A percentile compares a stretch with the other conserved stretches of the same genome.
Conservation (phyloP, 179 eudicot genomes). For the Spergularia azorica region DNA sequence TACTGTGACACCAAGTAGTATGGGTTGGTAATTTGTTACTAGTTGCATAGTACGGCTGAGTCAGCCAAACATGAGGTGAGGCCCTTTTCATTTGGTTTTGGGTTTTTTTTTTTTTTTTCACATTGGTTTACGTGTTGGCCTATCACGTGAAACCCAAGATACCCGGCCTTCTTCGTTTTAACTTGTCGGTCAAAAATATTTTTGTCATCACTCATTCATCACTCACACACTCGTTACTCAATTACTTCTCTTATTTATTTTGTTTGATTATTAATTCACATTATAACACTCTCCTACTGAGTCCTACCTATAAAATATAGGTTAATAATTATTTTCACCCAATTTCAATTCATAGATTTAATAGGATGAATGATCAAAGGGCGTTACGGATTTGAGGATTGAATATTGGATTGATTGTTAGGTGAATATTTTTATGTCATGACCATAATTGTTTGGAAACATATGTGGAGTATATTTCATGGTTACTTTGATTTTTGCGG, state of each 20-base stretch:
- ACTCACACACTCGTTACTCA: not conserved
- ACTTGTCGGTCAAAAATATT: conserved; percentile 45
- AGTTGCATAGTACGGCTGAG: conserved; percentile 16
- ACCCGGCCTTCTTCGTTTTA: conserved; percentile 54
- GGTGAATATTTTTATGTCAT: not conserved
- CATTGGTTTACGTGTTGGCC: conserved; percentile 46
- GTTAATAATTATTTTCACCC: not conserved
- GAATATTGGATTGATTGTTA: not conserved
- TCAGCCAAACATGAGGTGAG: conserved; percentile 25
- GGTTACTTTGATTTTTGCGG: too few relatives aligned
- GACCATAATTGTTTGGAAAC: not conserved
- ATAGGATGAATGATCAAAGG: not conserved
- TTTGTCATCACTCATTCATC: conserved; percentile 1
- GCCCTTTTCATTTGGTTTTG: not conserved
- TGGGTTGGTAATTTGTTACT: not conserved
- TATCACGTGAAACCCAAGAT: conserved; percentile 92
- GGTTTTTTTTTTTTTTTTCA: not conserved
- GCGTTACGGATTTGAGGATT: not conserved
- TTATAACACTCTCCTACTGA: not conserved
- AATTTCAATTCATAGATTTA: not conserved
- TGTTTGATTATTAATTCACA: not conserved
- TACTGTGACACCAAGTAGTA: not conserved
- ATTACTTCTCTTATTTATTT: not conserved
- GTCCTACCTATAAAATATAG: not conserved
- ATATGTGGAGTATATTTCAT: not conserved